A percentile compares a stretch with the other conserved stretches of the same genome.
phyloP scores from a whole-genome alignment of 2,329 filamentous ascomycete species.

The Fusarium torreyae region DNA sequence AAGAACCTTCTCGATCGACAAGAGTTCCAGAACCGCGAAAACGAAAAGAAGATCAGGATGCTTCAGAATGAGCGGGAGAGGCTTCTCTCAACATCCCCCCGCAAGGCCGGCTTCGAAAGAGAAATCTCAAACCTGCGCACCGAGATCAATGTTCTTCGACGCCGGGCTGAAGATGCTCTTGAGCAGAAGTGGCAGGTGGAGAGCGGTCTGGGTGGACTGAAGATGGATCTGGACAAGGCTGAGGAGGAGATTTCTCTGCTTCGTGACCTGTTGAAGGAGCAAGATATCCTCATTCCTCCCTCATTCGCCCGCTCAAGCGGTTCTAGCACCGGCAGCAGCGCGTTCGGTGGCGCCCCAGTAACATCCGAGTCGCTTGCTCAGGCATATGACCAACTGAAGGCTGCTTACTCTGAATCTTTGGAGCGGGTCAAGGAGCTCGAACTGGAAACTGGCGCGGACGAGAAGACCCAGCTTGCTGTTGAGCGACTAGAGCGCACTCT shows the following conservation, averaged over 20 bases:
- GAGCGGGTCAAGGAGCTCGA: conserved; percentile 77
- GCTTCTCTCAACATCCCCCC: conserved; percentile 77
- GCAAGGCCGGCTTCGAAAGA: conserved; percentile 83
- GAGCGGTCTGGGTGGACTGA: conserved; percentile 87
- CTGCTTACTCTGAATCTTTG: conserved; percentile 77
- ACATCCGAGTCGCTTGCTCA: conserved; percentile 80
- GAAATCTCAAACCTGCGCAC: conserved; percentile 85
- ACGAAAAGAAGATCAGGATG: conserved; percentile 82
- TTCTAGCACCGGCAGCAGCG: conserved; percentile 49
- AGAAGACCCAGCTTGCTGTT: conserved; percentile 74
- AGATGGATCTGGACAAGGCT: conserved; percentile 96
- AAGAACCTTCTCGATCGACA: conserved; percentile 89
- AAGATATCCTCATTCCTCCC: conserved; percentile 83
- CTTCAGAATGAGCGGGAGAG: conserved; percentile 85
- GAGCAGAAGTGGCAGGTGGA: conserved; percentile 98
- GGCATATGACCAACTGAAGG: conserved; percentile 82
- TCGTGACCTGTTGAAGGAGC: conserved; percentile 82
- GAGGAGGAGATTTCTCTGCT: conserved; percentile 94
- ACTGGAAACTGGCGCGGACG: conserved; percentile 63
- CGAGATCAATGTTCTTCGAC: conserved; percentile 87
- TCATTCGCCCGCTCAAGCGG: conserved; percentile 64
- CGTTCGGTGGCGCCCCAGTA: conserved; percentile 61
- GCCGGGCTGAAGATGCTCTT: conserved; percentile 91
- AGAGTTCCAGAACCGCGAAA: conserved; percentile 86
- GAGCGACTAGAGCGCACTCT: conserved; percentile 78